Evolutionary conservation across 495 filamentous ascomycete genomes (phyloP), one percentile per base, ranked within the genome.

Genomic region (Penicillium crystallinum): DNA sequence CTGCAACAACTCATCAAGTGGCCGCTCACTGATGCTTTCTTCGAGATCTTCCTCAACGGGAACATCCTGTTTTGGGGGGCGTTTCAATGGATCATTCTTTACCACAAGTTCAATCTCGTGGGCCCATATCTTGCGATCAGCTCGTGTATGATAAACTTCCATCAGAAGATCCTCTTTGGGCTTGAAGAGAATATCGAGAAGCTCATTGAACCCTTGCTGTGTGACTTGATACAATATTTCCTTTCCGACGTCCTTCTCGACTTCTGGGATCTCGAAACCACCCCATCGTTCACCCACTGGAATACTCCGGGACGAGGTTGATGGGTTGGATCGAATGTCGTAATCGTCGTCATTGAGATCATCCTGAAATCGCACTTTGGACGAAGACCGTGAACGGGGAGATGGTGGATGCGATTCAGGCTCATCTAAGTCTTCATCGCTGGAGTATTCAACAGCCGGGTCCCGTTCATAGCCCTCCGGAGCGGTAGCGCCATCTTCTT

Each of bases 161-260:
- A 95, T 73, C 8, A 90, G 82, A 7, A 87, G 65, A 51, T 89
- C 84, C 68, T 98, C 93, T 54, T 87, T 86, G 21, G 75, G 74
- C 56, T 84, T 84, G 73, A 97, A 97, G 0, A 98, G 73, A 9
- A 83, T 74, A 63, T 96, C 89, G 5, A 98, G 79, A 4, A 97
- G 73, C 65, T 97, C 90, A 61, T 97, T 96, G 66, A 96, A 86
- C 1, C 87, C 90, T 61, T 95, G 85, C 60, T 96, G 89, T 0
- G 87, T 88, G 15, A 92, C 83, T 62, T 96, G 89, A 60, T 93
- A 96, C 6, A 97, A 73, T 14, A 96, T 82, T 60, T 97, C 93
- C 55, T 87, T 89, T 27, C 90, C 90, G 7, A 87, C 81, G 61
- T 96, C 90, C 56, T 74, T 77, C 59, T 95, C 91, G 14, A 83